Conservation (phyloP, 176 grass and related monocot species). For the Poa pratensis region DNA sequence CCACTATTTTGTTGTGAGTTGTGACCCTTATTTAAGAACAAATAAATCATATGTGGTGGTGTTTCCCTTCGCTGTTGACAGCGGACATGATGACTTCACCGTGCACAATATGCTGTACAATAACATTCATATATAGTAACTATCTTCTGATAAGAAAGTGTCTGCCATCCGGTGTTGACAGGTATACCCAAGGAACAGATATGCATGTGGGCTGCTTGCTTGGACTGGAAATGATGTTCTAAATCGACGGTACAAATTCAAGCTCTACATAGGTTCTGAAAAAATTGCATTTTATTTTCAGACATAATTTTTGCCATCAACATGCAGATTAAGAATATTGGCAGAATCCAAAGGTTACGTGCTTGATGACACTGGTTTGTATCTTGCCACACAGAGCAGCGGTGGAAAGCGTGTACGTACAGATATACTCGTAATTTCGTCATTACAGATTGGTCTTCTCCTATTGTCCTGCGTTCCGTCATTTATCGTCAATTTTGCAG, state of each 20-base stretch:
- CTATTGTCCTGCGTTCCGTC: not conserved
- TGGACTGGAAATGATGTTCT: constrained; percentile 99
- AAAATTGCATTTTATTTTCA: not conserved
- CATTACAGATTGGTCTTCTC: not conserved
- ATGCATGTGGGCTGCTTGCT: constrained; percentile 79
- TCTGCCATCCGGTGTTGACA: constrained; percentile 29
- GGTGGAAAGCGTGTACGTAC: constrained; percentile 68
- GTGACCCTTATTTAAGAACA: not conserved
- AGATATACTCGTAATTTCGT: not conserved
- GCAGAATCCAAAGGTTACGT: constrained; percentile 88
- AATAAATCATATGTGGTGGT: not conserved
- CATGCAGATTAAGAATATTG: constrained; percentile 77
- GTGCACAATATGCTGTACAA: not conserved
- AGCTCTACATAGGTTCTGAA: not conserved
- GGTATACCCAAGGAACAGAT: constrained; percentile 86
- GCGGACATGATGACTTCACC: not conserved
- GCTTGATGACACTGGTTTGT: constrained; percentile 87
- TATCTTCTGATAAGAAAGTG: not conserved
- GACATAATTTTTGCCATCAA: not conserved
- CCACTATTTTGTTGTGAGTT: not conserved
- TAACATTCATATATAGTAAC: not conserved
- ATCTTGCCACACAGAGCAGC: constrained; percentile 63
- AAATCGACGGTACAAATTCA: constrained; percentile 71
- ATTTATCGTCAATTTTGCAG: constrained; percentile 45
- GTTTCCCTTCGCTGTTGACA: not conserved